Evolutionary conservation across 495 filamentous ascomycete species (phyloP).

Genomic region (Talaromyces nanjingensis): DNA sequence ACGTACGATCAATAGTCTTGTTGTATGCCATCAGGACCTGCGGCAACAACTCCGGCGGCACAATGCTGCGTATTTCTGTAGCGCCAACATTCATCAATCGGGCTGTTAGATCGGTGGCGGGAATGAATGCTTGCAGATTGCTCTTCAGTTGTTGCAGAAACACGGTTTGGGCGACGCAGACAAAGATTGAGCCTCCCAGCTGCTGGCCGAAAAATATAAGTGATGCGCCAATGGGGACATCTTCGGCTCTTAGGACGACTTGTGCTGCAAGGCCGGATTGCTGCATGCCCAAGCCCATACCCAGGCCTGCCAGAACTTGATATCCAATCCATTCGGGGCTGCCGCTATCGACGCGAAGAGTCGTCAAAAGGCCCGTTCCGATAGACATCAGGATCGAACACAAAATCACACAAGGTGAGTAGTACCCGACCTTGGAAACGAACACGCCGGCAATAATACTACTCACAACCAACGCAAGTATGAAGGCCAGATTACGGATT

Average conservation of each 20-base stretch:
- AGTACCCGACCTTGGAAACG: too few relatives aligned
- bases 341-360: too few relatives aligned
- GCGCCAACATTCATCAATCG: background rate
- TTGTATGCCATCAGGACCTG: background rate
- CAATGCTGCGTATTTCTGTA: background rate
- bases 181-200: constrained; percentile 32
- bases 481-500: too few relatives aligned
- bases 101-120: background rate
- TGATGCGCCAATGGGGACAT: constrained; percentile 31
- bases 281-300: too few relatives aligned
- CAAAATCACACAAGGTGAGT: too few relatives aligned
- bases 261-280: too few relatives aligned
- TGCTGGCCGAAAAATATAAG: constrained; percentile 35
- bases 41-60: background rate
- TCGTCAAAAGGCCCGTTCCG: too few relatives aligned
- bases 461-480: too few relatives aligned
- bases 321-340: too few relatives aligned
- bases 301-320: too few relatives aligned
- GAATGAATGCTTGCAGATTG: background rate
- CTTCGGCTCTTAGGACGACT: constrained; percentile 3
- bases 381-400: too few relatives aligned
- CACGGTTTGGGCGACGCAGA: constrained; percentile 7
- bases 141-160: background rate
- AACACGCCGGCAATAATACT: too few relatives aligned
- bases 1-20: background rate